Conservation (phyloP, 805 yeast genomes). For the Cyberlindnera japonica region DNA sequence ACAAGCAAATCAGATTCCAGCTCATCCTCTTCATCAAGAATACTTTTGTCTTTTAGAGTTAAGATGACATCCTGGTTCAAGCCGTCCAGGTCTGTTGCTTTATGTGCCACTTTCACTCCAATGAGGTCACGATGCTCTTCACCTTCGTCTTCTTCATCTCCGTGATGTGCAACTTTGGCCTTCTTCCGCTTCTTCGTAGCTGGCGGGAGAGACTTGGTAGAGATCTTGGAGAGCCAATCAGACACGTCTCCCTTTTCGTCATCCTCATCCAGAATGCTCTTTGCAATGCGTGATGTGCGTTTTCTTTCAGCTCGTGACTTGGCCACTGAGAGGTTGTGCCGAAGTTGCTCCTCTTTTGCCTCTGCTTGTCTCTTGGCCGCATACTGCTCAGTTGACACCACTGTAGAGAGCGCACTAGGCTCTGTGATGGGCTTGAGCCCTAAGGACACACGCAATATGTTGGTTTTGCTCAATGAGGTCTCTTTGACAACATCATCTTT, state of each 20-base stretch:
- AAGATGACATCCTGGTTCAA: constrained; percentile 17
- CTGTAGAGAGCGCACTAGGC: background rate
- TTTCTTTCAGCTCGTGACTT: constrained; percentile 16
- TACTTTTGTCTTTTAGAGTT: constrained; percentile 24
- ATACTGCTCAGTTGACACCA: constrained; percentile 17
- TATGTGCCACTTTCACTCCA: constrained; percentile 23
- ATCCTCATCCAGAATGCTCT: constrained; percentile 16
- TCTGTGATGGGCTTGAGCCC: constrained; percentile 24
- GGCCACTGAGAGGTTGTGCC: constrained; percentile 15
- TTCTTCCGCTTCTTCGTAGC: background rate
- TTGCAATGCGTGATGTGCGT: constrained; percentile 11
- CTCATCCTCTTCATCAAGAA: constrained; percentile 23
- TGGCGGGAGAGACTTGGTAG: background rate
- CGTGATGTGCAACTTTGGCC: background rate
- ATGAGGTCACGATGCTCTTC: constrained; percentile 1
- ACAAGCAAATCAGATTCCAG: constrained; percentile 21
- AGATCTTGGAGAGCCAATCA: constrained; percentile 25
- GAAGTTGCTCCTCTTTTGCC: constrained; percentile 13
- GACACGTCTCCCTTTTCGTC: constrained; percentile 9
- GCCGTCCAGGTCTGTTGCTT: constrained; percentile 12
- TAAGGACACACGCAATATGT: constrained; percentile 22
- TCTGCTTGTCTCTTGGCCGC: constrained; percentile 4
- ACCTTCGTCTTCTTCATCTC: background rate
- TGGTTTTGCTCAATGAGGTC: constrained; percentile 20
- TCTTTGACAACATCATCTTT: background rate